Percentiles rank a stretch among this genome's conserved stretches.
phyloP scores from a whole-genome alignment of 306 rosid species.

The Alnus glutinosa region DNA sequence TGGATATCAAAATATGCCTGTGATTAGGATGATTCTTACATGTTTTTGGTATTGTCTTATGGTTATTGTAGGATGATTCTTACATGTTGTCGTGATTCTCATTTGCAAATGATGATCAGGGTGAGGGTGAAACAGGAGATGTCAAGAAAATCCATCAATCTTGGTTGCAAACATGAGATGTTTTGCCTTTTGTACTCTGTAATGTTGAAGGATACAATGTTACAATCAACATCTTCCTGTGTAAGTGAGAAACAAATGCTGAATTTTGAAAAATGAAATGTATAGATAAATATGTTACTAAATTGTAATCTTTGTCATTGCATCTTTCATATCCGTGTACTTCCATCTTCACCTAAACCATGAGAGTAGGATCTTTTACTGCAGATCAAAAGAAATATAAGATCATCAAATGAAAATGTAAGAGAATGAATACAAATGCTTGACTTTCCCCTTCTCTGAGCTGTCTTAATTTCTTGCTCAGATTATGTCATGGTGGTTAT shows the following conservation, averaged over 20 bases:
- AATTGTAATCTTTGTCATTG: neutral
- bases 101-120: no score
- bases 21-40: no score
- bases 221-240: conserved; percentile 8
- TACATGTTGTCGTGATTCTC: no score
- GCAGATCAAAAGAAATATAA: neutral
- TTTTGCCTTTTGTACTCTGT: conserved; percentile 9
- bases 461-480: conserved; percentile 16
- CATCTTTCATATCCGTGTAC: neutral
- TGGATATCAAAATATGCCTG: no score
- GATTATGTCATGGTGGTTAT: conserved; percentile 16
- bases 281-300: neutral
- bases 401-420: neutral
- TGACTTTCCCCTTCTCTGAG: neutral
- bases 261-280: neutral
- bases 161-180: no score
- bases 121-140: no score
- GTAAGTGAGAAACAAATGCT: conserved; percentile 7
- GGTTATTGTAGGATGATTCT: no score
- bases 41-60: no score
- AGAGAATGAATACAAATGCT: neutral
- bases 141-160: no score
- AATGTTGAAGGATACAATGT: neutral
- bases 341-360: neutral
- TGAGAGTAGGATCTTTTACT: neutral